Conservation (phyloP, 768 basidiomycete genomes). For the Thelephora ganbajun region DNA sequence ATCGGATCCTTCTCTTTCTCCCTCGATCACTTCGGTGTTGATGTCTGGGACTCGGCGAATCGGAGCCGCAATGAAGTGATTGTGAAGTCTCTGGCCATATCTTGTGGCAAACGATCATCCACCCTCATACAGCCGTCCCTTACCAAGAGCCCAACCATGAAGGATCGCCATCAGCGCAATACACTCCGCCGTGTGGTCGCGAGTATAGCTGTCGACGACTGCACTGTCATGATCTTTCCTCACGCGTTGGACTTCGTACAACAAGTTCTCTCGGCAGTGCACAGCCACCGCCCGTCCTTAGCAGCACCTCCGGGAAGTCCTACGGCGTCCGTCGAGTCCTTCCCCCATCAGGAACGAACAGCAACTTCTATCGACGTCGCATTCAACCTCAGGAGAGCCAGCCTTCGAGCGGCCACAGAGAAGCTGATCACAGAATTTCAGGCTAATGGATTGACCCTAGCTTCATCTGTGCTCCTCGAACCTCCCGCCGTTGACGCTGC, state of each 20-base stretch:
- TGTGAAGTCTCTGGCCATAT: neutral
- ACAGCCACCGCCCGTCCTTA: neutral
- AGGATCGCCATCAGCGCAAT: slow-evolving; percentile 1
- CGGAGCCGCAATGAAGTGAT: neutral
- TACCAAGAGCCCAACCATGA: neutral
- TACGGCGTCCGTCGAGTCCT: neutral
- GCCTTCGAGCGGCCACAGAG: slow-evolving; percentile 54
- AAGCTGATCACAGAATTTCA: slow-evolving; percentile 55
- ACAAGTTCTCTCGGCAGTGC: neutral
- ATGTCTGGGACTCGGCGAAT: neutral
- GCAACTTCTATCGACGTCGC: slow-evolving; percentile 23
- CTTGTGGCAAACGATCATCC: neutral
- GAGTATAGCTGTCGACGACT: slow-evolving; percentile 3
- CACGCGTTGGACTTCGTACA: slow-evolving; percentile 7
- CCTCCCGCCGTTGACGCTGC: slow-evolving; percentile 11
- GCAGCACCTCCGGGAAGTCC: neutral
- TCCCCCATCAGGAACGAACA: slow-evolving; percentile 1
- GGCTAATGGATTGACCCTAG: slow-evolving; percentile 24
- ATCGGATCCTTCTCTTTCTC: neutral
- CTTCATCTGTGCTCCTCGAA: slow-evolving; percentile 20
- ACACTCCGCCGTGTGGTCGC: slow-evolving; percentile 2
- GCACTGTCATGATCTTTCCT: slow-evolving; percentile 6
- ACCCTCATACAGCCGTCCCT: neutral
- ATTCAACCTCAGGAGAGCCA: slow-evolving; percentile 28
- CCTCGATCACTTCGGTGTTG: neutral